A percentile compares a stretch with the other conserved stretches of the same genome.
Conservation (phyloP, 305 asterid species). For the Fraxinus ornus region DNA sequence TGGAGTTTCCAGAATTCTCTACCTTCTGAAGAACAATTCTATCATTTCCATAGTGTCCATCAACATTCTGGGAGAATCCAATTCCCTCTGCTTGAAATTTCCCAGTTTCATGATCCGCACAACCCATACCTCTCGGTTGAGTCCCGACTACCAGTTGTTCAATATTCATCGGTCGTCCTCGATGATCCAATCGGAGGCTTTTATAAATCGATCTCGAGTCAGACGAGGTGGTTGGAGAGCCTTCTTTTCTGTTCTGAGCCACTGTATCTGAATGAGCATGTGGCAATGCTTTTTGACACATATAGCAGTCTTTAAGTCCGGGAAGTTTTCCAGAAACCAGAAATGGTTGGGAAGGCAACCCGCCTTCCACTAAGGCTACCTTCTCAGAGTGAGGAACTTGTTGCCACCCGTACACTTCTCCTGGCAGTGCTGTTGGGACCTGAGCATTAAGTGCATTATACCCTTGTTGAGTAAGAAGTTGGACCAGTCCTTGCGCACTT, state of each 20-base stretch:
- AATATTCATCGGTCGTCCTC: constrained; percentile 46
- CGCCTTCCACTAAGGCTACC: constrained; percentile 46
- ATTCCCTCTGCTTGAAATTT: constrained; percentile 39
- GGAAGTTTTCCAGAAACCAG: constrained; percentile 40
- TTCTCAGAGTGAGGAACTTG: constrained; percentile 60
- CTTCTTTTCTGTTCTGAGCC: constrained; percentile 58
- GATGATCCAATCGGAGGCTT: constrained; percentile 65
- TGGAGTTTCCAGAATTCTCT: constrained; percentile 45
- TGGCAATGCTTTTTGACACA: constrained; percentile 92
- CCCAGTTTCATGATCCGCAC: constrained; percentile 38
- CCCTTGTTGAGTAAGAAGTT: constrained; percentile 61
- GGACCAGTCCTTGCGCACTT: constrained; percentile 55
- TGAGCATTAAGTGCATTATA: constrained; percentile 49
- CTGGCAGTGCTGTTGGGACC: constrained; percentile 41
- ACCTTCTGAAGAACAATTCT: constrained; percentile 28
- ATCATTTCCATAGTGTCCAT: constrained; percentile 36
- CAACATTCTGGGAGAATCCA: constrained; percentile 37
- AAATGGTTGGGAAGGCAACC: constrained; percentile 45
- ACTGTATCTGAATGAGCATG: constrained; percentile 95
- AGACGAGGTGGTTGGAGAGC: constrained; percentile 42
- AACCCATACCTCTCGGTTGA: constrained; percentile 25
- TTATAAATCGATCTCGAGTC: constrained; percentile 48
- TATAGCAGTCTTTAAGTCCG: constrained; percentile 58
- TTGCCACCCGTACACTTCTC: constrained; percentile 59
- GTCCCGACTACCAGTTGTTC: constrained; percentile 41